Conservation (phyloP, 768 basidiomycete genomes). For the Mycena pura region DNA sequence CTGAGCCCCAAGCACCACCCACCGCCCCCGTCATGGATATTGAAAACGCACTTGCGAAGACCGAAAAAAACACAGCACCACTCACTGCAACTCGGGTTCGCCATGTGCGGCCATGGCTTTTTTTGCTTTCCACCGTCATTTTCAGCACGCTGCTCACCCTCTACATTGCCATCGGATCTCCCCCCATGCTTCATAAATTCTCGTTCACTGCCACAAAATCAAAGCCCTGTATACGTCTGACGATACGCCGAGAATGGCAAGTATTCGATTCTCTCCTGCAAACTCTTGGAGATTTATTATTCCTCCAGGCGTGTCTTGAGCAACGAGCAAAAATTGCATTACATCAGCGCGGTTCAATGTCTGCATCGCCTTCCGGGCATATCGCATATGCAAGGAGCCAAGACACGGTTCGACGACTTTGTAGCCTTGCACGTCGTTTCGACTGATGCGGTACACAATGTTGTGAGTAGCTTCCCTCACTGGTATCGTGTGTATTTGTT, state of each 20-base stretch:
- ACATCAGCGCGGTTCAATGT: slow-evolving; percentile 38
- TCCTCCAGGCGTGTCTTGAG: slow-evolving; percentile 37
- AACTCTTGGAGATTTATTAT: neutral
- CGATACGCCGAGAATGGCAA: slow-evolving; percentile 11
- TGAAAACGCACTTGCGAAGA: too few species aligned
- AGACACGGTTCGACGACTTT: slow-evolving; percentile 48
- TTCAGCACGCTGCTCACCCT: slow-evolving; percentile 19
- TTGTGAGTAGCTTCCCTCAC: slow-evolving; percentile 34
- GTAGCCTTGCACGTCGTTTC: slow-evolving; percentile 42
- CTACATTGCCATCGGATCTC: slow-evolving; percentile 10
- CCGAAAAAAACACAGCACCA: neutral
- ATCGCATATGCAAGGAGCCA: slow-evolving; percentile 28
- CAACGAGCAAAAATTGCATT: slow-evolving; percentile 34
- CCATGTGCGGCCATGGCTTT: neutral
- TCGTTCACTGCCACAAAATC: neutral
- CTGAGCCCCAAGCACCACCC: too few species aligned
- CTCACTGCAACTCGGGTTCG: neutral
- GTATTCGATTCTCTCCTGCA: neutral
- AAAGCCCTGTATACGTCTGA: slow-evolving; percentile 1
- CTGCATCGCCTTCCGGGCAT: slow-evolving; percentile 38
- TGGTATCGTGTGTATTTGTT: too few species aligned
- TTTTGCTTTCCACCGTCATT: slow-evolving; percentile 11
- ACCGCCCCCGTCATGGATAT: too few species aligned
- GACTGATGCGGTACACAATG: slow-evolving; percentile 38
- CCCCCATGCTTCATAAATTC: neutral